These are phyloP conservation scores for Pythium brachiatum DNA, from an alignment of 352 stramenopile genomes.

Conservation along the genomic window DNA sequence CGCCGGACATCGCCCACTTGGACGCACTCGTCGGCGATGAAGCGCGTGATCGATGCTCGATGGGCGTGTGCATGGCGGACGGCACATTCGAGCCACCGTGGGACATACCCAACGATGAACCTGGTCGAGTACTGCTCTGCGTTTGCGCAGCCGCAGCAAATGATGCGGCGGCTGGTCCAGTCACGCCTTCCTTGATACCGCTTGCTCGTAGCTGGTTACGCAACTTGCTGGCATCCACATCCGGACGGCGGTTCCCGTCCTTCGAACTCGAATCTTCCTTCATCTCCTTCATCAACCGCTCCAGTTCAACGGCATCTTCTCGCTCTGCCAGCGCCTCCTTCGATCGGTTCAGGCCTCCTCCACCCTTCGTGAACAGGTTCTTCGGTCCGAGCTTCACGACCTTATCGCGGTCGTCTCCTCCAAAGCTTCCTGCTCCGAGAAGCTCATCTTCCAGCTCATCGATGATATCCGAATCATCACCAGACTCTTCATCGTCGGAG, in stretches of 20 bases:
- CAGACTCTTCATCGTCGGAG: constrained; percentile 72
- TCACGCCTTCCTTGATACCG: constrained; percentile 60
- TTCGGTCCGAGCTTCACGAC: constrained; percentile 64
- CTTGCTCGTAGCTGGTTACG: constrained; percentile 68
- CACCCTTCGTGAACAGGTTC: constrained; percentile 74
- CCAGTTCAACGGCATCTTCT: constrained; percentile 76
- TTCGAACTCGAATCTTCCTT: constrained; percentile 58
- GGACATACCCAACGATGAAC: constrained; percentile 35
- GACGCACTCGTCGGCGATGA: constrained; percentile 56
- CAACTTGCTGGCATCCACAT: constrained; percentile 61
- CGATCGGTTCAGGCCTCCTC: constrained; percentile 73
- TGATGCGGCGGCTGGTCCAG: constrained; percentile 21
- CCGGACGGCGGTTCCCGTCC: constrained; percentile 47
- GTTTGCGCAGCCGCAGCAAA: constrained; percentile 3
- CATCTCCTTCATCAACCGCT: constrained; percentile 81
- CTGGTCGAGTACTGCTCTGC: constrained; percentile 23
- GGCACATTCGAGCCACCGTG: constrained; percentile 55
- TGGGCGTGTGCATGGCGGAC: constrained; percentile 63
- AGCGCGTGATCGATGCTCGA: constrained; percentile 59
- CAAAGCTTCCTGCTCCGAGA: constrained; percentile 71
- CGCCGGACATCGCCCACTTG: constrained; percentile 1
- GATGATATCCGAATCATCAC: constrained; percentile 61
- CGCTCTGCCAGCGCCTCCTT: constrained; percentile 68
- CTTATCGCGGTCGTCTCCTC: constrained; percentile 49
- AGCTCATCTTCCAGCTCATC: constrained; percentile 76